Conservation (phyloP, 176 grass and related monocot genomes). For the Thinopyrum elongatum region DNA sequence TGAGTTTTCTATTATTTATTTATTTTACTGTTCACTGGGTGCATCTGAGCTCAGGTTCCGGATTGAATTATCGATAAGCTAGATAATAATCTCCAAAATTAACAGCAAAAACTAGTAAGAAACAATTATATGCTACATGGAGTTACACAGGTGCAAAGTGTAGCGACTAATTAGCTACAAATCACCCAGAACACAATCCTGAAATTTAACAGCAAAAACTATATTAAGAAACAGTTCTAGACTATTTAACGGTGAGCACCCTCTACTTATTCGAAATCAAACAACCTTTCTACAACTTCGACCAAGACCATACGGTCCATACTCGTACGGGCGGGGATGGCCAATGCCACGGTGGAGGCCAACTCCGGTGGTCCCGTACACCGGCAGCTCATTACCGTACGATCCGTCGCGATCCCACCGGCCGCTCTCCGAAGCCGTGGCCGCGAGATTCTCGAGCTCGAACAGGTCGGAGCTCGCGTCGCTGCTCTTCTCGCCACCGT, state of each 20-base stretch:
- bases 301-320: slow-evolving; percentile 5
- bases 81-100: too few relatives aligned
- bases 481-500: slow-evolving; percentile 56
- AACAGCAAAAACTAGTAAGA: too few relatives aligned
- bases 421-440: slow-evolving; percentile 1
- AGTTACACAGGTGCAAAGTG: too few relatives aligned
- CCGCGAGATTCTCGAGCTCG: slow-evolving; percentile 69
- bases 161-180: neutral
- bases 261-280: neutral
- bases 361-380: slow-evolving; percentile 70
- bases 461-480: slow-evolving; percentile 90
- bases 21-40: too few relatives aligned
- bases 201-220: neutral
- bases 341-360: slow-evolving; percentile 18
- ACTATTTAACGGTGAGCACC: slow-evolving; percentile 1
- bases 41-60: too few relatives aligned
- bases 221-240: neutral
- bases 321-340: slow-evolving; percentile 15
- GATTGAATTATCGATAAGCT: too few relatives aligned
- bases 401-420: neutral
- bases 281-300: slow-evolving; percentile 31
- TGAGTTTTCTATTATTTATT: too few relatives aligned
- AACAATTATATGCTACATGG: too few relatives aligned
- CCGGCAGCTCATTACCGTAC: slow-evolving; percentile 69
- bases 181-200: neutral